phyloP scores from a whole-genome alignment of 1,284 basidiomycete species.

The Rhodotorula mucilaginosa region DNA sequence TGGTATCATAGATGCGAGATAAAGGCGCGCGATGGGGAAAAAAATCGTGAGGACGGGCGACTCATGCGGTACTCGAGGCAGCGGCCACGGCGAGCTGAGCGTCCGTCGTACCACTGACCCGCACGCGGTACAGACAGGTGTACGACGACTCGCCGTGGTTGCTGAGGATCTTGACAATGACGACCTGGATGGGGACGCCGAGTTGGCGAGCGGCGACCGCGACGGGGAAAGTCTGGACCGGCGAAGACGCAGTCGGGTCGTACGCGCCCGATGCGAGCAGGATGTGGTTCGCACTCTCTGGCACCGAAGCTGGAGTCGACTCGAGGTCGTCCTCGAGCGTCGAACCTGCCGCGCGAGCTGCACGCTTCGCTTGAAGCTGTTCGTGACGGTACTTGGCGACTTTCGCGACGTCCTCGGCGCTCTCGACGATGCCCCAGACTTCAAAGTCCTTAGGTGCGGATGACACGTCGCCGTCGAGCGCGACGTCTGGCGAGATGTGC shows the following conservation, averaged over 20 bases:
- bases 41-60: neutral
- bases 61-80: neutral
- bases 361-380: conserved; percentile 28
- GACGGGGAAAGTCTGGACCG: conserved; percentile 84
- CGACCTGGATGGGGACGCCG: conserved; percentile 73
- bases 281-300: conserved; percentile 61
- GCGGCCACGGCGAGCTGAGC: conserved; percentile 5
- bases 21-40: neutral
- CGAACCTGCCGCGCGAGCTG: conserved; percentile 39
- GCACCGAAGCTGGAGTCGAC: conserved; percentile 53
- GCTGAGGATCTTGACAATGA: conserved; percentile 70
- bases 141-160: conserved; percentile 83
- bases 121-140: conserved; percentile 88
- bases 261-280: conserved; percentile 77
- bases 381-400: conserved; percentile 49
- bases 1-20: neutral
- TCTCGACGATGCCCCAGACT: conserved; percentile 82
- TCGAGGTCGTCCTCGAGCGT: conserved; percentile 43
- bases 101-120: conserved; percentile 50
- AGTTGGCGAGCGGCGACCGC: conserved; percentile 64
- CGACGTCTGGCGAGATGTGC: conserved; percentile 75
- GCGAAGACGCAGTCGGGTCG: conserved; percentile 63
- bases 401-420: conserved; percentile 64
- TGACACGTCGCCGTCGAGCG: conserved; percentile 62
- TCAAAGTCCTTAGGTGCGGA: conserved; percentile 83